Evolutionary conservation across 2,329 filamentous ascomycete genomes (phyloP).

Genomic region (Talaromyces sp.): DNA sequence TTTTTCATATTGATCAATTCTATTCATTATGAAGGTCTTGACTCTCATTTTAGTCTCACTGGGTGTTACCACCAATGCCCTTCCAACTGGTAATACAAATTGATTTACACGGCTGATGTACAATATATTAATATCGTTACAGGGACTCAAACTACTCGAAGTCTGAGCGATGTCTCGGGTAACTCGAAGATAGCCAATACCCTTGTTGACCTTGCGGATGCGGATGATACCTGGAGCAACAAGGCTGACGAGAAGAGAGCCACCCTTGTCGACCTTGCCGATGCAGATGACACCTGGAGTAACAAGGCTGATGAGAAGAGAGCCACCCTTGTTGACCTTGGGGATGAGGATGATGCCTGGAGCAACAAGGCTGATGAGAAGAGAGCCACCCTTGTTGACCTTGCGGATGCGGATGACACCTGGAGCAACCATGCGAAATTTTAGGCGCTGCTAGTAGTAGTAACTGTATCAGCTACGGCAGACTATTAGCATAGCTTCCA

Average conservation of each 20-base stretch:
- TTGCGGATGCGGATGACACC: neutral
- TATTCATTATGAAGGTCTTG: neutral
- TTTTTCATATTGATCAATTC: neutral
- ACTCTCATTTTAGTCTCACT: neutral
- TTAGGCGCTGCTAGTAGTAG: neutral
- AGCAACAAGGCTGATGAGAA: neutral
- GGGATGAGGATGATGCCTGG: neutral
- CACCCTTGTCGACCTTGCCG: neutral
- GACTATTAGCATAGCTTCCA: too few species aligned
- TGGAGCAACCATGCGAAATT: neutral
- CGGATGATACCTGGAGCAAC: neutral
- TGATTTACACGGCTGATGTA: neutral
- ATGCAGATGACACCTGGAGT: neutral
- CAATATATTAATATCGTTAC: neutral
- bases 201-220: neutral
- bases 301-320: neutral
- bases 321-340: neutral
- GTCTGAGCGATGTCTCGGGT: neutral
- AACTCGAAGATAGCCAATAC: neutral
- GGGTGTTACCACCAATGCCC: neutral
- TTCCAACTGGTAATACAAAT: neutral
- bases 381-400: neutral
- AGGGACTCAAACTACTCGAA: neutral
- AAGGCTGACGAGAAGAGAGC: neutral
- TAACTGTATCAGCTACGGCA: too few species aligned